Evolutionary conservation across 2,329 filamentous ascomycete species (phyloP).

Genomic region (Drechslerella dactyloides): DNA sequence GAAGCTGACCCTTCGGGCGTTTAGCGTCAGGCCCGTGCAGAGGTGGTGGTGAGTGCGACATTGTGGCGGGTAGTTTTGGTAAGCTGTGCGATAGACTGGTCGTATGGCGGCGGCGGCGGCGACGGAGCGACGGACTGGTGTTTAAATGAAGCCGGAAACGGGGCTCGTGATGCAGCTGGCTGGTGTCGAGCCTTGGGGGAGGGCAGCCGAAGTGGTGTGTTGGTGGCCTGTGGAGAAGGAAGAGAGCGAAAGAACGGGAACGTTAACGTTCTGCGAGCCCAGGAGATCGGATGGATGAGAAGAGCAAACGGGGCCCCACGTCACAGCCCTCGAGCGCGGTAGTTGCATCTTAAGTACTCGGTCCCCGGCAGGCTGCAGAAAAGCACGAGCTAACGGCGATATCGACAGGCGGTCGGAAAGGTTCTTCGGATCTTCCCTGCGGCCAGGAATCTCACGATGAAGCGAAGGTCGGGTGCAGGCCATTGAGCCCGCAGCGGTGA

Average conservation of each 20-base stretch:
- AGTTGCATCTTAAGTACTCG: too few species aligned
- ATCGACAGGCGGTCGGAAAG: too few species aligned
- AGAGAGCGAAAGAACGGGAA: too few species aligned
- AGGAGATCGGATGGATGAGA: slow-evolving; percentile 3
- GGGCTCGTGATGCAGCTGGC: not conserved
- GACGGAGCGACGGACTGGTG: not conserved
- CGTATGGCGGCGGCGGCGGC: not conserved
- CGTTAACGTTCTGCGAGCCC: not conserved
- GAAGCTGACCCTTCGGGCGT: slow-evolving; percentile 40
- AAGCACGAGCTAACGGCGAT: too few species aligned
- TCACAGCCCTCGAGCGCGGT: too few species aligned
- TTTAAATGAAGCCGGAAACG: not conserved
- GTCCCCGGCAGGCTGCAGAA: too few species aligned
- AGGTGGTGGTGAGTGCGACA: slow-evolving; percentile 49
- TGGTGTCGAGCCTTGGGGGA: not conserved
- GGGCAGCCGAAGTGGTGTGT: not conserved
- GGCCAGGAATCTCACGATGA: not conserved
- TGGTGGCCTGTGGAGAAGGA: not conserved
- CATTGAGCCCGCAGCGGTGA: not conserved
- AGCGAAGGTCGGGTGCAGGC: not conserved
- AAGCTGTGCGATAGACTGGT: not conserved
- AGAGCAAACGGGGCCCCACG: slow-evolving; percentile 8
- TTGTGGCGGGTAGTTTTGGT: slow-evolving; percentile 14
- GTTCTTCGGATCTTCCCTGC: not conserved
- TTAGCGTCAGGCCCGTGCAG: slow-evolving; percentile 49